A percentile compares a stretch with the other conserved stretches of the same genome.
These are phyloP conservation scores for Biscogniauxia sp. DNA, from an alignment of 2,329 filamentous ascomycete species.

Conservation along the genomic window DNA sequence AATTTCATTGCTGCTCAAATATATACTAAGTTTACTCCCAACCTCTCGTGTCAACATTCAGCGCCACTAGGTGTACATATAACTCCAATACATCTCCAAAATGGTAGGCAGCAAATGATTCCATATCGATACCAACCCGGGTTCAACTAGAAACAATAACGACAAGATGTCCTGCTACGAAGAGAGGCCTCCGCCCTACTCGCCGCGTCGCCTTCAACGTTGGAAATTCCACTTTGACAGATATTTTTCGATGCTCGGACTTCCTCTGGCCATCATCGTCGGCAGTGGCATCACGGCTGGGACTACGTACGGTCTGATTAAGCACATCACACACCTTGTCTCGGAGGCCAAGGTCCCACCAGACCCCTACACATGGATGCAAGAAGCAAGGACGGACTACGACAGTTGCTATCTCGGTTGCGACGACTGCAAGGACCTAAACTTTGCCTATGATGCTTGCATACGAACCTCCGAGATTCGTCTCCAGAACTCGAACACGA, in stretches of 20 bases:
- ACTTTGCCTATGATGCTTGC: slow-evolving; percentile 6
- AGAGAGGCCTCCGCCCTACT: not conserved
- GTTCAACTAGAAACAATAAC: not conserved
- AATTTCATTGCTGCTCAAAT: not conserved
- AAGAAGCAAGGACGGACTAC: slow-evolving; percentile 2
- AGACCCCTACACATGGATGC: slow-evolving; percentile 2
- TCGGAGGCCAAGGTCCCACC: not conserved
- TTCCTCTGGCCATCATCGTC: slow-evolving; percentile 1
- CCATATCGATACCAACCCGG: not conserved
- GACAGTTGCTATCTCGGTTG: slow-evolving; percentile 11
- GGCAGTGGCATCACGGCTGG: slow-evolving; percentile 1
- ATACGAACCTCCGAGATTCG: slow-evolving; percentile 1
- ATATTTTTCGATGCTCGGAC: not conserved
- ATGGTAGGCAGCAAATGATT: too few species aligned
- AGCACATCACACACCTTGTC: not conserved
- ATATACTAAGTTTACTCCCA: too few species aligned
- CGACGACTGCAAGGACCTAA: slow-evolving; percentile 2
- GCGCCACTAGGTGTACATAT: not conserved
- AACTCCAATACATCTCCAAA: too few species aligned
- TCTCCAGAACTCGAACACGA: not conserved
- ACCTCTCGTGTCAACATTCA: not conserved
- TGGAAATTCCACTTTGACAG: not conserved
- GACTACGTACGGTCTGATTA: not conserved
- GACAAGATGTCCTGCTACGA: not conserved
- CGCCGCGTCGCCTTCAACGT: not conserved